Percentiles rank a stretch among this genome's conserved stretches.
These are phyloP conservation scores for Phytophthora colocasiae DNA, from an alignment of 352 stramenopile species.

Conservation along the genomic window DNA sequence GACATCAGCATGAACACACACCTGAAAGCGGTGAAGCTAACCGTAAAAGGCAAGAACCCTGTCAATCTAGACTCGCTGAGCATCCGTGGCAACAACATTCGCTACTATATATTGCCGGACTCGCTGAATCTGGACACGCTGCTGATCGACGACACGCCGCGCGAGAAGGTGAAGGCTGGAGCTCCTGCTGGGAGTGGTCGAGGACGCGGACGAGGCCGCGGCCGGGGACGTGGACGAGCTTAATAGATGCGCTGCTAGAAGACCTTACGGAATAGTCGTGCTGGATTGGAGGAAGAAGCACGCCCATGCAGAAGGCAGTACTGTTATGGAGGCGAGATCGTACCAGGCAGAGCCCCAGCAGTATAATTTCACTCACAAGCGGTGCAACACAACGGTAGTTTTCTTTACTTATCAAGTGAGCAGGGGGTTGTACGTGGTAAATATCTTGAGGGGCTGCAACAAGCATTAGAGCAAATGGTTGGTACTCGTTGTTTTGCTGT, in stretches of 20 bases:
- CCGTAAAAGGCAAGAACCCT: constrained; percentile 97
- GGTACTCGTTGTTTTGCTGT: constrained; percentile 1
- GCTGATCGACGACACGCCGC: constrained; percentile 98
- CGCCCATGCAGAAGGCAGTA: constrained; percentile 14
- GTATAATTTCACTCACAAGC: constrained; percentile 26
- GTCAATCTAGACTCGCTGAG: constrained; percentile 97
- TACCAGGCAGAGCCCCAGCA: constrained; percentile 14
- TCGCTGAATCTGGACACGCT: constrained; percentile 99
- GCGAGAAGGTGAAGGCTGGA: constrained; percentile 92
- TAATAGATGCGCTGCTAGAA: constrained; percentile 31
- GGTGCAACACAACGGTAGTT: constrained; percentile 31
- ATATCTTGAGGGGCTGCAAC: constrained; percentile 11
- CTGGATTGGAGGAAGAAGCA: constrained; percentile 3
- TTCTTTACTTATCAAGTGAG: constrained; percentile 36
- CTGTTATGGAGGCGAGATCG: constrained; percentile 14
- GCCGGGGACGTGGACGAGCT: constrained; percentile 63
- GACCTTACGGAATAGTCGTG: constrained; percentile 8
- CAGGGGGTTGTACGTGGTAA: constrained; percentile 1
- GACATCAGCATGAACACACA: constrained; percentile 99
- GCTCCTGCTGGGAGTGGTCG: constrained; percentile 65
- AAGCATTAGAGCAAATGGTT: neutral
- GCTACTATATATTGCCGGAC: constrained; percentile 95
- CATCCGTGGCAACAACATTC: constrained; percentile 99
- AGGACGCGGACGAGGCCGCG: constrained; percentile 81
- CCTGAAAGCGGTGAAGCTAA: constrained; percentile 99